Evolutionary conservation across 2,329 filamentous ascomycete genomes (phyloP), one percentile per base, ranked within the genome.

Genomic region (Fusarium dlaminii): DNA sequence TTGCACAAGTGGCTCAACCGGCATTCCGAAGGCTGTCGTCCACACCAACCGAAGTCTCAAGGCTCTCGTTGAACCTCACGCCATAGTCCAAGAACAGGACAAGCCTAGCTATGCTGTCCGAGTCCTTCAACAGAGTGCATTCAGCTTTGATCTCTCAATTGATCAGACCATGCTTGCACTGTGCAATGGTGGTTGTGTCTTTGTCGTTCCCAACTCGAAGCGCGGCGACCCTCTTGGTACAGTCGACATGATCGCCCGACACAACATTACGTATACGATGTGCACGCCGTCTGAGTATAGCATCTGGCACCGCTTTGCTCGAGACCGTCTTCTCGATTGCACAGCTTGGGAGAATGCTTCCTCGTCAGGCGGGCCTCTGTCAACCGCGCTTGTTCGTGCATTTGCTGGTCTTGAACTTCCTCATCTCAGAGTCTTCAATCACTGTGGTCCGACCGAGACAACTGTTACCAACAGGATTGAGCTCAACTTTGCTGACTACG

Each of bases 41-140:
- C 42, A 62, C 15, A 43, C 55, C 0, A 49, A 68, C n/a, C 29
- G 42, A 14, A 61, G 65, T 22, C 63, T 66, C 5, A 66, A 66
- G 11, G 32, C 59, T 36, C 46, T 61, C 7, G 29, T 42, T 15
- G 58, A 61, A 22, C 58, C 58, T 7, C 58, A 64, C 14, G 62
- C 62, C 15, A 52, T 64, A 4, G 49, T 51, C 8, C 63, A 68
- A 30, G 40, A 40, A 2, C 62, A 66, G 17, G 36, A 55, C 20
- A 58, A 66, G 13, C 60, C 60, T 4, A 48, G 40, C 18, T 65
- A 68, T 15, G 46, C 63, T 3, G 17, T 46, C 1, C 32, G 62
- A 29, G 54, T 72, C 11, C 60, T 73, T 1, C 70, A 73, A 27
- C 68, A 72, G 27, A 73, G 70, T 32, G 66, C 70, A 10, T 63